A percentile compares a stretch with the other conserved stretches of the same genome.
phyloP scores from a whole-genome alignment of 352 stramenopile genomes.

The Phytophthora cactorum region DNA sequence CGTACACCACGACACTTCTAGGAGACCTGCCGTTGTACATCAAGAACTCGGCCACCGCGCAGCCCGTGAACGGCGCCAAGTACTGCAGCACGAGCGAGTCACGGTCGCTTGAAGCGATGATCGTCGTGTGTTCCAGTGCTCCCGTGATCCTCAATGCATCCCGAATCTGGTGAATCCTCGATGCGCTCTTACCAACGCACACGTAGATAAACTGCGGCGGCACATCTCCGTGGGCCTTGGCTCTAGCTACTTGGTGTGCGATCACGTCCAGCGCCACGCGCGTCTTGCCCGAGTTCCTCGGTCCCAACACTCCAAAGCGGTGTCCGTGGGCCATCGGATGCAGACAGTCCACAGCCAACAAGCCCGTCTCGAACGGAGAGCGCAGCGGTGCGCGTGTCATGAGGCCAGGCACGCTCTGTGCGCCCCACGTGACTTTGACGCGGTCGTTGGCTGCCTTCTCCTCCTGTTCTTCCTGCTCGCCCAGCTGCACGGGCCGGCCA shows the following conservation, averaged over 20 bases:
- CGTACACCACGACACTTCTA: constrained; percentile 79
- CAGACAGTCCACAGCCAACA: constrained; percentile 80
- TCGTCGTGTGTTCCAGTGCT: constrained; percentile 61
- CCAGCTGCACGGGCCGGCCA: constrained; percentile 39
- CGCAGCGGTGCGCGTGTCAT: constrained; percentile 61
- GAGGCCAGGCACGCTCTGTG: constrained; percentile 68
- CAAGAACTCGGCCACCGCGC: constrained; percentile 73
- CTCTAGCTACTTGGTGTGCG: constrained; percentile 53
- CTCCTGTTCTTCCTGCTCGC: constrained; percentile 7
- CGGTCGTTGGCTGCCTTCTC: constrained; percentile 30
- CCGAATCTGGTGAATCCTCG: constrained; percentile 70
- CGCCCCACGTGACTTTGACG: constrained; percentile 58
- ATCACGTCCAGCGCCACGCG: constrained; percentile 73
- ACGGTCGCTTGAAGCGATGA: constrained; percentile 68
- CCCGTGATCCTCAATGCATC: constrained; percentile 56
- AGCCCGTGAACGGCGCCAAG: constrained; percentile 82
- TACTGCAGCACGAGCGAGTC: constrained; percentile 83
- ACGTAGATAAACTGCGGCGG: constrained; percentile 84
- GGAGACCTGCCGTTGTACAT: constrained; percentile 56
- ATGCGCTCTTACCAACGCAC: constrained; percentile 61
- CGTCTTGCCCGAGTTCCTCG: constrained; percentile 78
- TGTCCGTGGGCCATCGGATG: constrained; percentile 77
- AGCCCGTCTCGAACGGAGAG: constrained; percentile 63
- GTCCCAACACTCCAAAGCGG: constrained; percentile 70
- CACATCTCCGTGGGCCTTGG: constrained; percentile 26